Base-by-base conservation (phyloP, 139 green algal genomes). In the Chlorella sp. region DNA sequence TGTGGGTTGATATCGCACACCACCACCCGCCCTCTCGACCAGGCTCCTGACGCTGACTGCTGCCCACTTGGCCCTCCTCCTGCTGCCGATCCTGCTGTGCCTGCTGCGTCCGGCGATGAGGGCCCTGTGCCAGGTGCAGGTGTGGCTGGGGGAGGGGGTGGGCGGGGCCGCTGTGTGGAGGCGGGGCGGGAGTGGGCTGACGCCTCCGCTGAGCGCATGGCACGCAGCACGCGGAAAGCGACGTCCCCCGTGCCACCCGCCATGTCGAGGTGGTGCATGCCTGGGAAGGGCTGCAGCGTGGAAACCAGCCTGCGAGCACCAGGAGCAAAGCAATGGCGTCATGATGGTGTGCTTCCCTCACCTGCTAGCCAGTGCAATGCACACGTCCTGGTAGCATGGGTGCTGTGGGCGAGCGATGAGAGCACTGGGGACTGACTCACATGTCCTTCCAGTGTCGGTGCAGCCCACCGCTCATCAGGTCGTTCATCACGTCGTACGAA, bases 401-500 rank as follows among this genome's bases (percentile, higher is more conserved):
- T n/a, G n/a, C n/a, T n/a, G n/a, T n/a, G n/a, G n/a, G n/a, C n/a
- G n/a, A n/a, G n/a, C n/a, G n/a, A n/a, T n/a, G n/a, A n/a, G n/a
- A n/a, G n/a, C 42, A 55, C 10, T 55, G 42, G 42, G 10, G 10
- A 55, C 27, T 27, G 23, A 66, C 81, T 10, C 72, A 88, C 80
- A 83, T 81, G 83, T 97, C 93, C 74, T 99, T 99, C 96, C 96
- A 99, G 29, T 97, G 65, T 1, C 96, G 81, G 77, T 99, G 96
- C 78, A 99, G 42, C 26, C 95, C 95, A 1, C 78, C 91, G 69
- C 91, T 97, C 96, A 99, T 99, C 14, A 98, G 74, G 82, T 99
- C 96, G 69, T 99, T 99, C 96, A 99, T 99, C 2, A 96, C 66
- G 72, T 99, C 96, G 50, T 99, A 99, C 5, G 79, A 91, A 3